A percentile compares a stretch with the other conserved stretches of the same genome.
Conservation (phyloP, 768 basidiomycete genomes). For the Mycena kentingensis region DNA sequence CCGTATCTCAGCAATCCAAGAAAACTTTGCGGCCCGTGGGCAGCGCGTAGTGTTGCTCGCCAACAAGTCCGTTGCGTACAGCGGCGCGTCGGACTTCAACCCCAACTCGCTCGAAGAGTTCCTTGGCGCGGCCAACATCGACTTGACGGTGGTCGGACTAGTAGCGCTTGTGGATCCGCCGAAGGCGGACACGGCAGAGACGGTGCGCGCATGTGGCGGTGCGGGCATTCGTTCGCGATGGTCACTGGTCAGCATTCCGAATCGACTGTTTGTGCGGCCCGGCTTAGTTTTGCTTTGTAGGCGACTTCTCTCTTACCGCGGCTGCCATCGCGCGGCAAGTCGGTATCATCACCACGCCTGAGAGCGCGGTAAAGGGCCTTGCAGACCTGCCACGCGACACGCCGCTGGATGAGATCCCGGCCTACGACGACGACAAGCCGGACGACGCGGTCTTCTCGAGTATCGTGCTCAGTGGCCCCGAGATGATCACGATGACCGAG, state of each 20-base stretch:
- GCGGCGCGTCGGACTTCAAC: conserved; percentile 31
- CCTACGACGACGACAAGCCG: conserved; percentile 35
- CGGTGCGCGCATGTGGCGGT: conserved; percentile 49
- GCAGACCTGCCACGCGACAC: conserved; percentile 38
- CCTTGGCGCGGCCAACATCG: conserved; percentile 43
- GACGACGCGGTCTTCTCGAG: conserved; percentile 30
- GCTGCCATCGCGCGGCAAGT: conserved; percentile 64
- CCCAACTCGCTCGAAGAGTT: conserved; percentile 44
- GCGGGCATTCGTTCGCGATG: conserved; percentile 68
- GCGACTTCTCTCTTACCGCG: conserved; percentile 62
- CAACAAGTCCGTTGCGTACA: conserved; percentile 40
- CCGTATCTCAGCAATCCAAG: conserved; percentile 40
- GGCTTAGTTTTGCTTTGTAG: conserved; percentile 21
- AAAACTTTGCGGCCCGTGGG: conserved; percentile 52
- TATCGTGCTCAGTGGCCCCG: conserved; percentile 45
- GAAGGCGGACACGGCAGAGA: conserved; percentile 53
- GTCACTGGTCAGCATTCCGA: conserved; percentile 50
- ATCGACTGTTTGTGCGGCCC: background rate
- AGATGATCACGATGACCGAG: conserved; percentile 37
- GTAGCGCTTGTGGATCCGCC: conserved; percentile 65
- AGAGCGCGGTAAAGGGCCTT: conserved; percentile 36
- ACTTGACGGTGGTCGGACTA: conserved; percentile 57
- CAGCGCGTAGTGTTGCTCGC: conserved; percentile 67
- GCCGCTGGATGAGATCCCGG: conserved; percentile 20
- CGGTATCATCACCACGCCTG: conserved; percentile 51